These are phyloP conservation scores for Colletotrichum truncatum DNA, from an alignment of 2,329 filamentous ascomycete species.

Conservation along the genomic window DNA sequence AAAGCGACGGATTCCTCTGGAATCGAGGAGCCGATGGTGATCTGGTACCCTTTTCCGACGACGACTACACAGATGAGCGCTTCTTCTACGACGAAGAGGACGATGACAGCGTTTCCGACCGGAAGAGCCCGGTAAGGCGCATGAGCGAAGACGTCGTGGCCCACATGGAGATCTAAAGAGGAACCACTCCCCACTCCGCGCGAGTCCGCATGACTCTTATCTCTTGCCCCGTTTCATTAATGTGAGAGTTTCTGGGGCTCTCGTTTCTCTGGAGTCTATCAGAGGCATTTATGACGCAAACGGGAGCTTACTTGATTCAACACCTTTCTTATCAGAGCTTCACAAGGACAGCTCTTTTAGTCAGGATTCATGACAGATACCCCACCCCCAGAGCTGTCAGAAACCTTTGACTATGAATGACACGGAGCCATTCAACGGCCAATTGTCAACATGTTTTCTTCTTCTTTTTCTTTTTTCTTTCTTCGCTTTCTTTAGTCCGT, in stretches of 20 bases:
- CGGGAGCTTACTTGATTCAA: slow-evolving; percentile 24
- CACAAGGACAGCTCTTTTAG: slow-evolving; percentile 12
- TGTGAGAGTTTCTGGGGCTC: slow-evolving; percentile 3
- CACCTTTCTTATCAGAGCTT: slow-evolving; percentile 13
- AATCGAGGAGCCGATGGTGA: slow-evolving; percentile 68
- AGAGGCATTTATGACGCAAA: slow-evolving; percentile 23
- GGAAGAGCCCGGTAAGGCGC: slow-evolving; percentile 56
- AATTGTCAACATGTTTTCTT: background rate
- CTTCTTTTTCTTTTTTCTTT: background rate
- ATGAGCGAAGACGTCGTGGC: slow-evolving; percentile 72
- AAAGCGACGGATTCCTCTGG: slow-evolving; percentile 63
- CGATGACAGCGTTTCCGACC: slow-evolving; percentile 48
- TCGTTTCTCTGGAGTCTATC: slow-evolving; percentile 8
- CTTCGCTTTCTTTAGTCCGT: background rate
- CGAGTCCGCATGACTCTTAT: slow-evolving; percentile 14
- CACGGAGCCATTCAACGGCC: slow-evolving; percentile 16
- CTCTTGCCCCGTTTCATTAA: slow-evolving; percentile 21
- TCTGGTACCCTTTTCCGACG: slow-evolving; percentile 61
- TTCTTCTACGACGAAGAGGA: slow-evolving; percentile 56
- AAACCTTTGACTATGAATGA: background rate
- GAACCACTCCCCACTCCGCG: slow-evolving; percentile 20
- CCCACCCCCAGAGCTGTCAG: background rate
- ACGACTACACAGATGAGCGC: slow-evolving; percentile 57
- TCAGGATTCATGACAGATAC: background rate
- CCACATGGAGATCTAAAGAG: slow-evolving; percentile 67